These are phyloP conservation scores for Ambrosiella cleistominuta DNA, from an alignment of 2,329 filamentous ascomycete species.

Conservation along the genomic window DNA sequence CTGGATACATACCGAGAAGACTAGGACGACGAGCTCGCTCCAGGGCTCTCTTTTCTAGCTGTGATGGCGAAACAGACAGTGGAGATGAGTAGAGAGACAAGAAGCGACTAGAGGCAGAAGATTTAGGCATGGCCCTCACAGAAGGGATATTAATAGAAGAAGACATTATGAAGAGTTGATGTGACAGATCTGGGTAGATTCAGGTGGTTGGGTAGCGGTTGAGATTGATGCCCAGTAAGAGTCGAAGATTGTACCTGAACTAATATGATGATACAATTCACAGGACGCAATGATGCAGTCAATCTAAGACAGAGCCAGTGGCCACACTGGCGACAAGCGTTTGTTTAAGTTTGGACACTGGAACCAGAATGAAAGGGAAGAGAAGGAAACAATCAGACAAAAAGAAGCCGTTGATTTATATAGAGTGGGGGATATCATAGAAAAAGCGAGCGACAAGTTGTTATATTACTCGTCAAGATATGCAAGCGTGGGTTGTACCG, in stretches of 20 bases:
- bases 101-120: conserved; percentile 26
- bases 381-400: too few species aligned
- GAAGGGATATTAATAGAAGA: conserved; percentile 53
- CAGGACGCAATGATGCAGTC: too few species aligned
- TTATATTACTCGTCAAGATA: too few species aligned
- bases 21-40: conserved; percentile 31
- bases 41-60: conserved; percentile 7
- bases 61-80: conserved; percentile 19
- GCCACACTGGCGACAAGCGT: too few species aligned
- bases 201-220: neutral
- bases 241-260: neutral
- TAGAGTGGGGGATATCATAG: too few species aligned
- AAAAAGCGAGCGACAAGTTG: too few species aligned
- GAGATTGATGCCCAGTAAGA: neutral
- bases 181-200: neutral
- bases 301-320: too few species aligned
- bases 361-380: too few species aligned
- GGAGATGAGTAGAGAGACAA: conserved; percentile 20
- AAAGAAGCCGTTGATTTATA: too few species aligned
- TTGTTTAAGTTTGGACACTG: too few species aligned
- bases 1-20: conserved; percentile 34
- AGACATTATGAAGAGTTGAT: conserved; percentile 31
- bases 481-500: too few species aligned
- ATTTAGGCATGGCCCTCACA: conserved; percentile 19
- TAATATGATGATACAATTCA: too few species aligned